Conservation (phyloP, 1,284 basidiomycete genomes). For the Stereum hirsutum region DNA sequence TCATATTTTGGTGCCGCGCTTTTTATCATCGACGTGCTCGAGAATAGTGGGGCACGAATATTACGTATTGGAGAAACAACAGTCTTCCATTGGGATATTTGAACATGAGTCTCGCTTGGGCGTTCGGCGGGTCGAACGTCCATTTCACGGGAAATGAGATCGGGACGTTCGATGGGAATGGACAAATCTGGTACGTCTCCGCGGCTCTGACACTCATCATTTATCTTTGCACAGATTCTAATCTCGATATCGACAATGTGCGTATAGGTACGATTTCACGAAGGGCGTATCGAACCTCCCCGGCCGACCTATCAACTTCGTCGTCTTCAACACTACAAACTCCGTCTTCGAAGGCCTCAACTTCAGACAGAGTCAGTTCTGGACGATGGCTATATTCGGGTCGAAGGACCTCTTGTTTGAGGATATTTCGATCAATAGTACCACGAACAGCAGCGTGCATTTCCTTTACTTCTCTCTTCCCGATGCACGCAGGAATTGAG, state of each 20-base stretch:
- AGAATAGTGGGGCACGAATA: constrained; percentile 21
- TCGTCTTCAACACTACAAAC: constrained; percentile 20
- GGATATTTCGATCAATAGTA: constrained; percentile 25
- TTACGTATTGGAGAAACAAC: constrained; percentile 21
- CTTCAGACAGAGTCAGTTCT: constrained; percentile 26
- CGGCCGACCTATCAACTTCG: constrained; percentile 22
- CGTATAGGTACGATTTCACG: constrained; percentile 20
- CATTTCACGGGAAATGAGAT: constrained; percentile 19
- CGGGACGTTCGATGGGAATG: constrained; percentile 25
- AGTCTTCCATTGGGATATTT: constrained; percentile 20
- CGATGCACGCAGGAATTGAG: no score
- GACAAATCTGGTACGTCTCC: constrained; percentile 21
- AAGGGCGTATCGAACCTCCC: constrained; percentile 22
- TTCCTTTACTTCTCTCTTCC: not conserved
- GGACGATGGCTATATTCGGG: constrained; percentile 24
- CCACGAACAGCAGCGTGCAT: constrained; percentile 18
- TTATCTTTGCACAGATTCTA: not conserved
- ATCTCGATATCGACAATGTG: not conserved
- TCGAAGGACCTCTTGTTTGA: constrained; percentile 22
- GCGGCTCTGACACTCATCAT: not conserved
- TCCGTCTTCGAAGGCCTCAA: constrained; percentile 21
- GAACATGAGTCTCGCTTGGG: constrained; percentile 23
- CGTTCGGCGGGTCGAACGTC: constrained; percentile 20
- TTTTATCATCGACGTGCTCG: no score
- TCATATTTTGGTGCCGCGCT: no score